Evolutionary conservation across 2,329 filamentous ascomycete genomes (phyloP).

Genomic region (Blastomyces percursus): DNA sequence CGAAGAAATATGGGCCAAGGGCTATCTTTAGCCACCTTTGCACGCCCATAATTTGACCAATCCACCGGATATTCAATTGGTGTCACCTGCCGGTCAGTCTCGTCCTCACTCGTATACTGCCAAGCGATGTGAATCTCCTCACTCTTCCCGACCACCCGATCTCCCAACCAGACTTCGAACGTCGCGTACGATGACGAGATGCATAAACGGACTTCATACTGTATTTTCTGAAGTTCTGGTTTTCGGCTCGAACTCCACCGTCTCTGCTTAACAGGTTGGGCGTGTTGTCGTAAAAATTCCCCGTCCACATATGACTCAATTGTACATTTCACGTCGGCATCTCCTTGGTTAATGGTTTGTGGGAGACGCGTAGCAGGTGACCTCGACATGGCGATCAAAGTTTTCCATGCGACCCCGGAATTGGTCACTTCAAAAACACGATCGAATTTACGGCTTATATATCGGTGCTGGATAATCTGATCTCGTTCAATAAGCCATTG

Average conservation of each 20-base stretch:
- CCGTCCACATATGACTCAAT: not conserved
- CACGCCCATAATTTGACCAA: not conserved
- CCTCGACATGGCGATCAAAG: constrained; percentile 1
- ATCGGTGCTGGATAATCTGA: not conserved
- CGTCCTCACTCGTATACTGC: not conserved
- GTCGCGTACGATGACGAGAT: not conserved
- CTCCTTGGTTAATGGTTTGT: not conserved
- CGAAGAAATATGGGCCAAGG: not conserved
- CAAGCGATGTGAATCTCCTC: not conserved
- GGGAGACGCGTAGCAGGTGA: not conserved
- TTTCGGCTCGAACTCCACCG: not conserved
- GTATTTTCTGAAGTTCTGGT: not conserved
- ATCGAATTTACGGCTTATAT: not conserved
- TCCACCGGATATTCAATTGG: not conserved
- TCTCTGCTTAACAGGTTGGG: not conserved
- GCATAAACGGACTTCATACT: constrained; percentile 4
- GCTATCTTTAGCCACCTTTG: not conserved
- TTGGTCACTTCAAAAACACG: not conserved
- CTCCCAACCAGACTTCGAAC: constrained; percentile 3
- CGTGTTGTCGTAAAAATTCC: not conserved
- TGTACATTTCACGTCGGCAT: not conserved
- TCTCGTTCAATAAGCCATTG: constrained; percentile 2
- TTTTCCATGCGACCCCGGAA: not conserved
- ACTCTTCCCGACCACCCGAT: not conserved
- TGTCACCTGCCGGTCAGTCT: not conserved